Evolutionary conservation across 371 early-diverging fungal genomes (phyloP), one percentile per base, ranked within the genome.

Genomic region (Aphelidium insulamus): DNA sequence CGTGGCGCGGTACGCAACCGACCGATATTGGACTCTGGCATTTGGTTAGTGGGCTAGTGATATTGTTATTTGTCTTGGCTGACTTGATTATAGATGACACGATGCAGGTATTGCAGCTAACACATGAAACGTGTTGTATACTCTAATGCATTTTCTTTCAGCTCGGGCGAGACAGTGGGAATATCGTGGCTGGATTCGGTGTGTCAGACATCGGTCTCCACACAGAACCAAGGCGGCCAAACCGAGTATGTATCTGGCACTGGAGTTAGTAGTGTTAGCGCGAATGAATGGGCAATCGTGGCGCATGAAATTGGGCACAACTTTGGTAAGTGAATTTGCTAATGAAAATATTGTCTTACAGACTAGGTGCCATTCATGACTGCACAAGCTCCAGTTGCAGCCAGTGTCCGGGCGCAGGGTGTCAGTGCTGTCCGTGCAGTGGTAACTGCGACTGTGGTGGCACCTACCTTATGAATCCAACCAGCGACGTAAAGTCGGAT

Each of bases 231-330:
- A 1, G n/a, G n/a, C n/a, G n/a, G n/a, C n/a, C n/a, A n/a, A n/a
- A n/a, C n/a, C n/a, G n/a, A n/a, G n/a, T n/a, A n/a, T n/a, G n/a
- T n/a, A n/a, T n/a, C 84, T 1, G 90, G 91, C 10, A 71, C 83
- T 5, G 88, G 74, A 17, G 77, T 92, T 1, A 81, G 82, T n/a
- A 72, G 86, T 0, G 59, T 71, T 15, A 72, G 72, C 21, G 58
- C 69, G 9, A 72, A 71, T 29, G 84, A 85, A 45, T 94, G 88
- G 88, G 77, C 83, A 49, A 82, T 91, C 0, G 76, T 91, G 5
- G 94, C 90, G 8, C 94, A 94, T 43, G 83, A 82, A 52, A 70
- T 91, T 45, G 91, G 87, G 4, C 91, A 92, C 48, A 80, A 72
- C 31, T 78, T 83, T 58, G 81, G 77, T 42, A 27, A 57, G 60